Evolutionary conservation across 2,329 filamentous ascomycete genomes (phyloP).

Genomic region (Penicillium sp.): DNA sequence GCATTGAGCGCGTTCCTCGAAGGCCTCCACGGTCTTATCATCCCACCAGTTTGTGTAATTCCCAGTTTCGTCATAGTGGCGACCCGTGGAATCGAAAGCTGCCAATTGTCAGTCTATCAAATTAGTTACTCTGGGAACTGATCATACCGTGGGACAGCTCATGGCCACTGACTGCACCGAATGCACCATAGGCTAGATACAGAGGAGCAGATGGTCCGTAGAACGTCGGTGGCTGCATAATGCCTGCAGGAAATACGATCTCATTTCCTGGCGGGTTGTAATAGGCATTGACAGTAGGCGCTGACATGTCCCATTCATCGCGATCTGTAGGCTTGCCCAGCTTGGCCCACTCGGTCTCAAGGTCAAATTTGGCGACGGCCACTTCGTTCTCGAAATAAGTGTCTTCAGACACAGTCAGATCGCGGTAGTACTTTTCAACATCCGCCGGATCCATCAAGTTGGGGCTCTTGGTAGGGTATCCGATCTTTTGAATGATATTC

Average conservation of each 20-base stretch:
- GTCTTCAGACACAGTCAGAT: conserved; percentile 50
- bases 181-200: conserved; percentile 67
- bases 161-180: conserved; percentile 66
- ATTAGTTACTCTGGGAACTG: background rate
- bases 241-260: conserved; percentile 67
- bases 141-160: conserved; percentile 60
- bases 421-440: conserved; percentile 57
- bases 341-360: conserved; percentile 54
- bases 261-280: conserved; percentile 65
- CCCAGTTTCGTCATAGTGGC: conserved; percentile 63
- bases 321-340: conserved; percentile 61
- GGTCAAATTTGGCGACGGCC: conserved; percentile 49
- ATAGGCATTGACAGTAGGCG: conserved; percentile 64
- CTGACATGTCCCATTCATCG: conserved; percentile 60
- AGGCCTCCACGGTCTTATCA: conserved; percentile 56
- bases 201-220: conserved; percentile 58
- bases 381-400: conserved; percentile 60
- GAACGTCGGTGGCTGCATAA: conserved; percentile 68
- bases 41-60: conserved; percentile 69
- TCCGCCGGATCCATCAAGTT: conserved; percentile 59
- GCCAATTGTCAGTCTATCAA: conserved; percentile 1
- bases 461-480: conserved; percentile 63
- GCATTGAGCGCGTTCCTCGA: conserved; percentile 60
- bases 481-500: conserved; percentile 67
- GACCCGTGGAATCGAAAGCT: conserved; percentile 66